phyloP scores from a whole-genome alignment of 2,329 filamentous ascomycete species.

The Anisogramma anomala region DNA sequence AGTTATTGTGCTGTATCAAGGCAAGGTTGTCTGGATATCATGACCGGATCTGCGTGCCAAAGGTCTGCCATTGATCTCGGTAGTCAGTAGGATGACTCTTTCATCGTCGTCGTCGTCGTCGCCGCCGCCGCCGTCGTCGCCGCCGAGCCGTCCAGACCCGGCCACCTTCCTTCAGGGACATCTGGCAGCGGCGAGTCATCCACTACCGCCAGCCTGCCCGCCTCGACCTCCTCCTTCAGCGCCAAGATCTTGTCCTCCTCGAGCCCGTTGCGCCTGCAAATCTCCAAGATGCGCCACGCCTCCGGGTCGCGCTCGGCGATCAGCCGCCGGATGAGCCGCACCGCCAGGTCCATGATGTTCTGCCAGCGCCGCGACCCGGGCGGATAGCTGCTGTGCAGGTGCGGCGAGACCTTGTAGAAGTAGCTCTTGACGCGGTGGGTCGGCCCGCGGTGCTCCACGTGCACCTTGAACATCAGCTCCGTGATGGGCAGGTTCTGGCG shows the following conservation, averaged over 20 bases:
- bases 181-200: neutral
- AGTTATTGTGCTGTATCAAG: no score
- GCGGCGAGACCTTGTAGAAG: slow-evolving; percentile 9
- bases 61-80: no score
- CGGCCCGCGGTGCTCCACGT: slow-evolving; percentile 10
- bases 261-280: slow-evolving; percentile 9
- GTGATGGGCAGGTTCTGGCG: slow-evolving; percentile 3
- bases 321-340: slow-evolving; percentile 11
- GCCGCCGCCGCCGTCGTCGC: neutral
- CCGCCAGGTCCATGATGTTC: slow-evolving; percentile 11
- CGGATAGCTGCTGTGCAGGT: slow-evolving; percentile 2
- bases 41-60: no score
- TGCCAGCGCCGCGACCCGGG: slow-evolving; percentile 2
- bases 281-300: slow-evolving; percentile 12
- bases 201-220: neutral
- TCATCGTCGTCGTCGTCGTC: no score
- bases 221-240: slow-evolving; percentile 12
- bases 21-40: no score
- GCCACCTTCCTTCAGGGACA: neutral
- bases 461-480: slow-evolving; percentile 11
- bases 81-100: no score
- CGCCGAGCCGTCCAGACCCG: neutral
- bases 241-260: slow-evolving; percentile 5
- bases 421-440: slow-evolving; percentile 8
- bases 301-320: slow-evolving; percentile 13